Evolutionary conservation across 257 asterid genomes (phyloP).

Genomic region (Agastache rugosa): DNA sequence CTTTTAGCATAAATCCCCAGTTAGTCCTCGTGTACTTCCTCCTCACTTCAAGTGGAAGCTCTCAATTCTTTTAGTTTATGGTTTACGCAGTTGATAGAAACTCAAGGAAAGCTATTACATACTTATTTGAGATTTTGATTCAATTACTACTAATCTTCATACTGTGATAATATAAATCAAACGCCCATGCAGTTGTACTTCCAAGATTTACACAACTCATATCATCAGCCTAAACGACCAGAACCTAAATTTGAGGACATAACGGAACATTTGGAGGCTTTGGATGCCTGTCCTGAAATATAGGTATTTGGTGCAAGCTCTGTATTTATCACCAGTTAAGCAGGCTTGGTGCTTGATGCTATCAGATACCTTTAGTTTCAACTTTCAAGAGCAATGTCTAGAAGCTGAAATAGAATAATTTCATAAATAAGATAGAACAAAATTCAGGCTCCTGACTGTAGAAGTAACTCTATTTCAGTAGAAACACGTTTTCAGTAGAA

Average conservation of each 20-base stretch:
- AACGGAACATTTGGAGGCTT: not conserved
- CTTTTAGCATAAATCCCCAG: not conserved
- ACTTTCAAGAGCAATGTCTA: not conserved
- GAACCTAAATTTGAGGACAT: slow-evolving; percentile 4
- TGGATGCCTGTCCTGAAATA: not conserved
- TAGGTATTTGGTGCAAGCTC: not conserved
- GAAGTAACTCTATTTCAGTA: slow-evolving; percentile 2
- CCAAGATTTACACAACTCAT: not conserved
- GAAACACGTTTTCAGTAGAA: slow-evolving; percentile 6
- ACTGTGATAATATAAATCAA: not conserved
- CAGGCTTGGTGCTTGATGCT: not conserved
- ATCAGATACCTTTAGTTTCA: not conserved
- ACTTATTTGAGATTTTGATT: slow-evolving; percentile 2
- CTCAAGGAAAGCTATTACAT: slow-evolving; percentile 6
- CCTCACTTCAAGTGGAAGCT: not conserved
- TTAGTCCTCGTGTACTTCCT: not conserved
- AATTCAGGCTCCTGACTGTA: not conserved
- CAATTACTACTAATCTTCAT: not conserved
- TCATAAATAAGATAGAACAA: not conserved
- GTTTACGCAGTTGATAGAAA: not conserved
- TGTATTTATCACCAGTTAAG: slow-evolving; percentile 1
- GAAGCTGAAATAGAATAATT: not conserved
- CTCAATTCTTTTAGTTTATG: not conserved
- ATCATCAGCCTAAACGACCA: not conserved
- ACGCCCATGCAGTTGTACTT: not conserved